Evolutionary conservation across 2,329 filamentous ascomycete genomes (phyloP), one percentile per base, ranked within the genome.

Genomic region (Mycosphaerella sp.): DNA sequence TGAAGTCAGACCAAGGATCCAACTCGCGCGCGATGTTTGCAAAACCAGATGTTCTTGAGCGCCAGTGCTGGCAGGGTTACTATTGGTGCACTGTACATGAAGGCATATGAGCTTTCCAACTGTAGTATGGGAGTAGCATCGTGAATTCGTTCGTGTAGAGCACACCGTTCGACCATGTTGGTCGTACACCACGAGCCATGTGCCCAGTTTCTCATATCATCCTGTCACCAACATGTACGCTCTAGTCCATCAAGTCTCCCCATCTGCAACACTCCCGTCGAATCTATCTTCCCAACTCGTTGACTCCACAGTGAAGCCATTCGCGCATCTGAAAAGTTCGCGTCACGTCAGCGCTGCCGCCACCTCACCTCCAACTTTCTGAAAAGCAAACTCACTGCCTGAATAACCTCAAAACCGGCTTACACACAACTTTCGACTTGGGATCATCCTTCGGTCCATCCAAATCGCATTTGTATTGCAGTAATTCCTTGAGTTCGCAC

Each of bases 391-490:
- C 77, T 68, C 66, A 84, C 81, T 71, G 71, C 63, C 81, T 69
- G 65, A 83, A 80, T 44, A 81, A 66, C 63, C 80, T 68, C 61
- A 81, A 71, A 25, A 84, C 68, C n/a, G 78, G 77, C 63, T 75
- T 69, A 61, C 81, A 84, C 4, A 78, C 65, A 21, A 78, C 67
- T 2, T 70, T 67, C 2, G 72, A 69, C 44, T 65, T 62, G 14
- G 67, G 69, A 44, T 68, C 62, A 30, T 72, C 67, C 40, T 64
- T 66, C 45, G 72, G 69, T 32, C 71, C 66, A 7, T 74, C 69
- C 8, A 80, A 68, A 62, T 80, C 75, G 67, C 82, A 85, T 21
- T 75, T 75, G 63, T 82, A 84, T 68, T 85, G 81, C 41, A 79
- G 69, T 66, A 85, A 66, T 64, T 84, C 79, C 58, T 79, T 71